phyloP scores from a whole-genome alignment of 2,329 filamentous ascomycete species.

The Sporothrix euskadiensis region DNA sequence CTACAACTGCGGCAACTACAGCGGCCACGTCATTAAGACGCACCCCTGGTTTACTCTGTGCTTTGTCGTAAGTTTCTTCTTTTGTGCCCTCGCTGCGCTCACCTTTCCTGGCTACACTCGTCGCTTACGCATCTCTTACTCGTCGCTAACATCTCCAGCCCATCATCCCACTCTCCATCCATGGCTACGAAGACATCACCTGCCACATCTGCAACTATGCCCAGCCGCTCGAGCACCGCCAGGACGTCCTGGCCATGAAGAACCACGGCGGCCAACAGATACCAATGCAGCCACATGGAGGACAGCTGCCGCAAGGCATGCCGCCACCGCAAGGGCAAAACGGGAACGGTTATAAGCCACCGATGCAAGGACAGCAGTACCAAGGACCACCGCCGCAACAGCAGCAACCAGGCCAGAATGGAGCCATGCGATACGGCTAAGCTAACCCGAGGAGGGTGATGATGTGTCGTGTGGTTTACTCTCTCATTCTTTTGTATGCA shows the following conservation, averaged over 20 bases:
- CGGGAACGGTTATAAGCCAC: not conserved
- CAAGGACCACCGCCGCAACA: not conserved
- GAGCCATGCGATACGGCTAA: conserved; percentile 38
- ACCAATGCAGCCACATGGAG: conserved; percentile 38
- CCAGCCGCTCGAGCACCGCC: conserved; percentile 62
- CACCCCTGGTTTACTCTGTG: conserved; percentile 79
- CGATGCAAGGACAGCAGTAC: not conserved
- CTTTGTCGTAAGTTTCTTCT: conserved; percentile 58
- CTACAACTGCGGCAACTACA: conserved; percentile 67
- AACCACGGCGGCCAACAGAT: conserved; percentile 43
- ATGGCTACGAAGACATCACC: conserved; percentile 66
- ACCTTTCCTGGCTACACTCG: not conserved
- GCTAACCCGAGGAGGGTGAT: no score
- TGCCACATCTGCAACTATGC: conserved; percentile 77
- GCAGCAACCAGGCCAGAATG: conserved; percentile 32
- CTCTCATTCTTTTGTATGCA: not conserved
- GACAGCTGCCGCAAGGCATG: conserved; percentile 32
- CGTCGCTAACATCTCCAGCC: conserved; percentile 48
- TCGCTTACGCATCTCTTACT: no score
- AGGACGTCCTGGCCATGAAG: conserved; percentile 55
- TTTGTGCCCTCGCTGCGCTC: conserved; percentile 15
- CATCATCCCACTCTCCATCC: conserved; percentile 68
- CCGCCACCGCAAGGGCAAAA: not conserved
- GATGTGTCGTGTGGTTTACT: not conserved
- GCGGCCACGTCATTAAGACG: conserved; percentile 60